Evolutionary conservation across 1,139 yeast genomes (phyloP).

Genomic region (Candida glucosophila): DNA sequence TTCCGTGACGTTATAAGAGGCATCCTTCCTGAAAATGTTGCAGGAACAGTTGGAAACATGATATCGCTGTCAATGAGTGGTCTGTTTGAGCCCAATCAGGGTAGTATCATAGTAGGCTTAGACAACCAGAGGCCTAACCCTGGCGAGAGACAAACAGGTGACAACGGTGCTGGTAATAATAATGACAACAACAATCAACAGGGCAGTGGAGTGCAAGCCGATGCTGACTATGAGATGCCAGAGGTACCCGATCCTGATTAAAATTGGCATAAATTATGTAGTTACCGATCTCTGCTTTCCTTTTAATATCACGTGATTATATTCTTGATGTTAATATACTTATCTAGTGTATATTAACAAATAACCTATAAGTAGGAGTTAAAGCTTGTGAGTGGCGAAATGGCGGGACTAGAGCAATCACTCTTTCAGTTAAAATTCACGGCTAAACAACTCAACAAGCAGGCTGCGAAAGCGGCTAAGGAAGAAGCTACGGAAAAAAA

Average conservation of each 20-base stretch:
- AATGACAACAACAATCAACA: conserved; percentile 1
- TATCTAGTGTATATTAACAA: too few relatives aligned
- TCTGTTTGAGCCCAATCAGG: conserved; percentile 5
- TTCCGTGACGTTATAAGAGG: conserved; percentile 10
- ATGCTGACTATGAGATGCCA: conserved; percentile 12
- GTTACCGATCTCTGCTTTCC: too few relatives aligned
- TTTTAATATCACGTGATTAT: too few relatives aligned
- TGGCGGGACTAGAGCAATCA: conserved; percentile 44
- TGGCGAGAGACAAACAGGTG: neutral
- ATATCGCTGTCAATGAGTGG: conserved; percentile 7
- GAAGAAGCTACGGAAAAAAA: conserved; percentile 85
- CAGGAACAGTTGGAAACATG: conserved; percentile 9
- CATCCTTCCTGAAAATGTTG: conserved; percentile 7
- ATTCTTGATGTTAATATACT: too few relatives aligned
- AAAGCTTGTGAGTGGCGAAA: too few relatives aligned
- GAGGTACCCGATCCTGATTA: conserved; percentile 12
- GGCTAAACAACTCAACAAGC: conserved; percentile 85
- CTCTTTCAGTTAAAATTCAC: conserved; percentile 61
- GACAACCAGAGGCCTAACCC: conserved; percentile 1
- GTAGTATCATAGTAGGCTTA: conserved; percentile 6
- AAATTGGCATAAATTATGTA: too few relatives aligned
- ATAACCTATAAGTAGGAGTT: too few relatives aligned
- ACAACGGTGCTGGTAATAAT: neutral
- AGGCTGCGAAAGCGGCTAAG: conserved; percentile 83
- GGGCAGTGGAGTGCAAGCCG: too few relatives aligned